Evolutionary conservation across 331 rosid species (phyloP).

Genomic region (Malus hybrid): DNA sequence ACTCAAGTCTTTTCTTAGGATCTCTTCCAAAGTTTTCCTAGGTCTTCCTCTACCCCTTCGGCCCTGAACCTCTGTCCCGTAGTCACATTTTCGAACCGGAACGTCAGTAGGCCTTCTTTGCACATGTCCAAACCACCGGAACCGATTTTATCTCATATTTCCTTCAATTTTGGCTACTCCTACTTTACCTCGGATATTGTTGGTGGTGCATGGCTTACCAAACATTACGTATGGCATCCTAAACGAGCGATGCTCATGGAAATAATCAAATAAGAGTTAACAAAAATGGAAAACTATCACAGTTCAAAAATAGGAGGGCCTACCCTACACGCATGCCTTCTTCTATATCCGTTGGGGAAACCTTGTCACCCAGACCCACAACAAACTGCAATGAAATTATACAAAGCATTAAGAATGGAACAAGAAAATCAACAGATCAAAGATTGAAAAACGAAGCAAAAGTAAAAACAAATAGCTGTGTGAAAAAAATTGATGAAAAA

Average conservation of each 20-base stretch:
- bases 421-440: background rate
- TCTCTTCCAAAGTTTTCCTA: no score
- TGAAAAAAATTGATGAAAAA: background rate
- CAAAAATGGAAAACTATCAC: background rate
- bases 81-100: no score
- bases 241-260: background rate
- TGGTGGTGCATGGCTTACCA: background rate
- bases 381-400: constrained; percentile 62
- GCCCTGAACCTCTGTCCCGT: no score
- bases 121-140: no score
- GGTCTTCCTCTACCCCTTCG: no score
- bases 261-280: background rate
- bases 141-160: no score
- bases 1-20: no score
- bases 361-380: constrained; percentile 98
- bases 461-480: background rate
- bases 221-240: background rate
- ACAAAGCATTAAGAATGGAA: background rate
- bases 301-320: constrained; percentile 15
- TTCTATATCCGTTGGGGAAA: constrained; percentile 97
- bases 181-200: no score
- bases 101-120: no score
- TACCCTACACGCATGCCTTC: constrained; percentile 99
- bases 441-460: background rate
- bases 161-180: no score